These are phyloP conservation scores for Fusarium marasasianum DNA, from an alignment of 2,329 filamentous ascomycete genomes.

Conservation along the genomic window DNA sequence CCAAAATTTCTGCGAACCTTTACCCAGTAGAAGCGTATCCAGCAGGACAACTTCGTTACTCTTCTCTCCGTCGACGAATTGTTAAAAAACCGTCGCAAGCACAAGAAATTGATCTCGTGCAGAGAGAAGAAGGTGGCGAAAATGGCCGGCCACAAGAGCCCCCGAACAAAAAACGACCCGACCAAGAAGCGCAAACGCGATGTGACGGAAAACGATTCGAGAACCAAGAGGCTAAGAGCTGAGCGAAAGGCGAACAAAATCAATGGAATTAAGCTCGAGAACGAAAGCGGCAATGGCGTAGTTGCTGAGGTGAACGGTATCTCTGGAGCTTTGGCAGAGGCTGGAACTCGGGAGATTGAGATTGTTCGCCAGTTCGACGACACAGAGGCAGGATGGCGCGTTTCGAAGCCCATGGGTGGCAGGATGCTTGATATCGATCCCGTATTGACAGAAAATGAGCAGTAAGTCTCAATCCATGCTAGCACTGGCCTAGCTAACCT, in stretches of 20 bases:
- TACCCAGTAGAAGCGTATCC: conserved; percentile 20
- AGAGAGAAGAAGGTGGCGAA: conserved; percentile 23
- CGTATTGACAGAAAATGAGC: conserved; percentile 68
- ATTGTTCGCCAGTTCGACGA: conserved; percentile 43
- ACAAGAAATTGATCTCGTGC: conserved; percentile 14
- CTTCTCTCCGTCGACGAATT: conserved; percentile 33
- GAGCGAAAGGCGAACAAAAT: conserved; percentile 44
- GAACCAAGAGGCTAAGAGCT: conserved; percentile 53
- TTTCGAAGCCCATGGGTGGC: conserved; percentile 72
- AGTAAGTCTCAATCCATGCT: conserved; percentile 54
- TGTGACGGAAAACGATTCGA: conserved; percentile 52
- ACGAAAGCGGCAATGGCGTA: conserved; percentile 13
- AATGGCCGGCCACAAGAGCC: conserved; percentile 50
- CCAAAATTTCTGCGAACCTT: conserved; percentile 51
- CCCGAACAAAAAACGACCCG: conserved; percentile 48
- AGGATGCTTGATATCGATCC: conserved; percentile 72
- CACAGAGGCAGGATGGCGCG: conserved; percentile 60
- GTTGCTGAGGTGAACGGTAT: conserved; percentile 29
- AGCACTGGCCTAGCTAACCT: conserved; percentile 20
- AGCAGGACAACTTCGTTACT: conserved; percentile 19
- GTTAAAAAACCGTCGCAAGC: conserved; percentile 27
- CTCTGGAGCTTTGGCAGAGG: conserved; percentile 23
- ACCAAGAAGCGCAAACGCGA: conserved; percentile 61
- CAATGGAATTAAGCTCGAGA: conserved; percentile 37
- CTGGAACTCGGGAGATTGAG: conserved; percentile 37